Base-by-base conservation (phyloP, 2,329 filamentous ascomycete genomes). In the Pestalotiopsis sp. region DNA sequence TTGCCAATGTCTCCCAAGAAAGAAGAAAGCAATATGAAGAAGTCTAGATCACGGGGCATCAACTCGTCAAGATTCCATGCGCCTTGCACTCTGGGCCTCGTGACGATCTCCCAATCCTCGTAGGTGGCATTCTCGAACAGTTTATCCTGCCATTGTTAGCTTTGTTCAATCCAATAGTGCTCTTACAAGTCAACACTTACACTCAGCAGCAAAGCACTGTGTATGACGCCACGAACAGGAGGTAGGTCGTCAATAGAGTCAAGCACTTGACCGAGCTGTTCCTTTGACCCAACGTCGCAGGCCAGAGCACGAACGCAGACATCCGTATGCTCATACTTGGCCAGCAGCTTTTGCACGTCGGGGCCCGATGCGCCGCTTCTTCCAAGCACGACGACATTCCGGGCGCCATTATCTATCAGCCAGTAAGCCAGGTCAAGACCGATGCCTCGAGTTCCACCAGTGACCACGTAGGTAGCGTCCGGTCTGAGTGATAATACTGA, bases 381-480 rank as follows among this genome's bases (percentile, higher is more conserved):
- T 45, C 68, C 79, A 31, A 71, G 72, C 11, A 80, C 64, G 5
- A 79, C 73, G 13, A 81, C 64, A 68, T 80, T 74, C 45, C 73
- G 75, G 4, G 79, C 80, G 11, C 80, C 80, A 4, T 72, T 74
- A 4, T 73, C 70, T 9, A 75, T 76, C 71, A 81, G 74, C 77
- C 77, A 80, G 11, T 68, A 70, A n/a, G 76, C 69, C 60, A 80
- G 71, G 2, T 70, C 71, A 17, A 74, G 73, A 38, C 77, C 77
- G 38, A 80, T 71, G 61, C 78, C 79, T 36, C 77, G 78, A 9
- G 77, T 72, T 39, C 77, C 79, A 66, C 79, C 79, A 0, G 75
- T 74, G 38, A 81, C 71, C 52, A 80, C 70, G 45, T 79, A 80
- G 17, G 78, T 75, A 27, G 73, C 75, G 59, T 75, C 70, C 20